A percentile compares a stretch with the other conserved stretches of the same genome.
These are phyloP conservation scores for Lentinula boryana DNA, from an alignment of 768 basidiomycete genomes.

Conservation along the genomic window DNA sequence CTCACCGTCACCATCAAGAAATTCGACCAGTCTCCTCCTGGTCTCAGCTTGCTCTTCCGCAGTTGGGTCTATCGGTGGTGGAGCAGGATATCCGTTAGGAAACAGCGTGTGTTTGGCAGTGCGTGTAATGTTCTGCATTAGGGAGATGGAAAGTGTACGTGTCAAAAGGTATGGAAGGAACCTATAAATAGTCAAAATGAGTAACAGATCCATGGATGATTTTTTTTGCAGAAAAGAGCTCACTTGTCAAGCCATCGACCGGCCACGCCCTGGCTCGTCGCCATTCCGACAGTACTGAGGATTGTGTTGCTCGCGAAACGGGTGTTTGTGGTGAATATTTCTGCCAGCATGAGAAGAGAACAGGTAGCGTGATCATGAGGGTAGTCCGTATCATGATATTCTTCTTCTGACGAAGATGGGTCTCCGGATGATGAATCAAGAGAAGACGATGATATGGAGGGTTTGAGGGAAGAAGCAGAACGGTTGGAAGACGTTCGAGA, in stretches of 20 bases:
- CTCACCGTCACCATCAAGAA: slow-evolving; percentile 29
- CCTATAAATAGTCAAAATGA: slow-evolving; percentile 24
- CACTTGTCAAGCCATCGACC: slow-evolving; percentile 52
- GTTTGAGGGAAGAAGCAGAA: slow-evolving; percentile 11
- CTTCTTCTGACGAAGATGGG: background rate
- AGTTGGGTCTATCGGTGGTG: slow-evolving; percentile 67
- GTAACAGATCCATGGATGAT: background rate
- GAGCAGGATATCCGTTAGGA: slow-evolving; percentile 84
- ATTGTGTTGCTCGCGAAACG: slow-evolving; percentile 44
- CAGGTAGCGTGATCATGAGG: slow-evolving; percentile 32
- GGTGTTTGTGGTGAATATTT: slow-evolving; percentile 41
- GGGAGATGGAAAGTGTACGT: slow-evolving; percentile 41
- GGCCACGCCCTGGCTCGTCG: slow-evolving; percentile 12
- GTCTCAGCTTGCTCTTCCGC: slow-evolving; percentile 67
- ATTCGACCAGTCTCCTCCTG: slow-evolving; percentile 34
- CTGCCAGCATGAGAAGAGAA: slow-evolving; percentile 38
- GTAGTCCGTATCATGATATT: background rate
- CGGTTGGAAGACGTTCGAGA: background rate
- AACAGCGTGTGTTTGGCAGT: slow-evolving; percentile 69
- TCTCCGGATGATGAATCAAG: slow-evolving; percentile 6
- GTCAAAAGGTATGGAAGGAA: slow-evolving; percentile 67
- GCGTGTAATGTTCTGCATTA: slow-evolving; percentile 48
- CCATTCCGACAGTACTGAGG: slow-evolving; percentile 39
- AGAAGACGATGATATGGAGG: slow-evolving; percentile 21
- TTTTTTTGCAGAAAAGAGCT: slow-evolving; percentile 7